Base-by-base conservation (phyloP, 2,329 filamentous ascomycete genomes). In the Zarea fungicola region DNA sequence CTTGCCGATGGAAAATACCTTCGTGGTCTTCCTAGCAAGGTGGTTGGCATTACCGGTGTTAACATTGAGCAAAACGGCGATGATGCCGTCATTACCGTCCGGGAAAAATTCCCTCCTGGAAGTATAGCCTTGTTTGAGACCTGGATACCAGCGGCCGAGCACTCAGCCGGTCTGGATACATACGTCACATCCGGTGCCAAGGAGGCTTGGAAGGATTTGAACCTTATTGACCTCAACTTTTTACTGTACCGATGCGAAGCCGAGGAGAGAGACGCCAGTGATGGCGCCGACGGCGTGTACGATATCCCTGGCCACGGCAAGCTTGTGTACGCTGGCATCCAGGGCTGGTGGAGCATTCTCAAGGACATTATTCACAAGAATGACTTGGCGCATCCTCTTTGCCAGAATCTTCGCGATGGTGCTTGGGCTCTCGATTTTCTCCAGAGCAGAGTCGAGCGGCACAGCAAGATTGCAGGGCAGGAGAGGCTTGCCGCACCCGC, bases 311-410 rank as follows among this genome's bases (percentile, higher is more conserved):
- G 84, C 1, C 75, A 90, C 61, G 92, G 91, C 3, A 83, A 86
- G 51, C 77, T 96, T 35, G 88, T 96, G 2, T 99, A 97, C 65
- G 92, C 92, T 52, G 93, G 93, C 52, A 76, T 99, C n/a, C 93
- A 99, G 65, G 95, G 95, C 31, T 99, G 93, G 92, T 96, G 92
- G 90, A 96, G 90, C 63, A 74, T 96, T 1, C 72, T 99, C 35
- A 85, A 89, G 58, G 77, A 87, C 50, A 85, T 99, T 53, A 87
- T 97, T 58, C 80, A 77, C 43, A 83, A 93, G 55, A 99, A 99
- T 64, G 83, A 97, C 62, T 79, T 99, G 8, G 93, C 88, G 1
- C 93, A 99, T 63, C 88, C 93, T 0, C 77, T 99, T 10, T 97
- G 92, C 66, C 85, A 96, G 60, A 92, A 99, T 61, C 78, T 99